These are phyloP conservation scores for Aspergillus olivimuriae DNA, from an alignment of 495 filamentous ascomycete genomes.

Conservation along the genomic window DNA sequence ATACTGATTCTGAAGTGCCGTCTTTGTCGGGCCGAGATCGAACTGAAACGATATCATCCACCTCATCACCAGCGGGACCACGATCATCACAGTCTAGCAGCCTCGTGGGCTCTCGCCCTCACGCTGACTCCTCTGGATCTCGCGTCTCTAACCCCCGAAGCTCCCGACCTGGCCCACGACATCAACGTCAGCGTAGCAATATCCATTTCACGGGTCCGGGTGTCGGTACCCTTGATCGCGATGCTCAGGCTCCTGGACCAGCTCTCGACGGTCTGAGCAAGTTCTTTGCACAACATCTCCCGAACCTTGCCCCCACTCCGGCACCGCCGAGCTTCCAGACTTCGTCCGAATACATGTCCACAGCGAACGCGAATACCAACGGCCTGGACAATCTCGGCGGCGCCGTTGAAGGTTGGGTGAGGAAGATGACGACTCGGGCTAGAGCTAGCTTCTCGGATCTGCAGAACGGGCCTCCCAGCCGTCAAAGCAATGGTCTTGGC, in stretches of 20 bases:
- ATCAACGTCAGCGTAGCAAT: constrained; percentile 38
- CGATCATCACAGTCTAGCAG: constrained; percentile 18
- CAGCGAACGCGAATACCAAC: constrained; percentile 34
- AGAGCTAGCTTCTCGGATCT: constrained; percentile 36
- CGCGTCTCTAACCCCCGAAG: constrained; percentile 13
- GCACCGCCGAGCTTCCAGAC: constrained; percentile 24
- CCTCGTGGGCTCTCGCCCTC: too few species aligned
- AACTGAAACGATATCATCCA: constrained; percentile 25
- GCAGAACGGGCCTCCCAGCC: constrained; percentile 27
- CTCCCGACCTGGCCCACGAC: constrained; percentile 17
- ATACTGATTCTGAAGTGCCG: constrained; percentile 36
- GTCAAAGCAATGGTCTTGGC: constrained; percentile 25
- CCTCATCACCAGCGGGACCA: constrained; percentile 23
- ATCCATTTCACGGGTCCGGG: constrained; percentile 65
- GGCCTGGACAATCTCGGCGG: constrained; percentile 77
- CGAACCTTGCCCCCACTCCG: constrained; percentile 51
- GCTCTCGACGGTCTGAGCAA: constrained; percentile 74
- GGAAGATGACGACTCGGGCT: constrained; percentile 60
- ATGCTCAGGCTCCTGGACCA: constrained; percentile 67
- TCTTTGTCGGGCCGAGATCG: constrained; percentile 29
- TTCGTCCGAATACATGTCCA: constrained; percentile 38
- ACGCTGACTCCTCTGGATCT: constrained; percentile 16
- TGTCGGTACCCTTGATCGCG: constrained; percentile 69
- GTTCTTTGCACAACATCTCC: constrained; percentile 70
- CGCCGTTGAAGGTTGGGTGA: constrained; percentile 82